Conservation (phyloP, 2,329 filamentous ascomycete species). For the Fusarium sarcochroum region DNA sequence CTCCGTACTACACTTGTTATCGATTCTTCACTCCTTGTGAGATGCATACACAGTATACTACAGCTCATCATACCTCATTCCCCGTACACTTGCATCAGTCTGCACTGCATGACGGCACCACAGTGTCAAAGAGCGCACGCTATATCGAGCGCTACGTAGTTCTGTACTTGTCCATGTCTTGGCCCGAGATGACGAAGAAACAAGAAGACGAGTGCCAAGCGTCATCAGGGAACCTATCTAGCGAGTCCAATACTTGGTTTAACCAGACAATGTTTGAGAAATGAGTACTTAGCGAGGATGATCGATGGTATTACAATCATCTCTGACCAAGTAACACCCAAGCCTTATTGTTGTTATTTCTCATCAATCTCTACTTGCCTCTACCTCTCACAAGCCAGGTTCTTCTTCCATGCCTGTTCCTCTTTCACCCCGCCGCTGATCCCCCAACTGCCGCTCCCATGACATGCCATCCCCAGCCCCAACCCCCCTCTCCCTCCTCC, state of each 20-base stretch:
- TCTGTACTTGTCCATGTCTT: background rate
- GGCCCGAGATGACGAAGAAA: background rate
- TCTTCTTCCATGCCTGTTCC: background rate
- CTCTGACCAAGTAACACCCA: background rate
- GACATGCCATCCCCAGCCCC: conserved; percentile 21
- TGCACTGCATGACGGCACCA: conserved; percentile 15
- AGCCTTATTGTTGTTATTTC: background rate
- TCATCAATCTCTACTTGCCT: background rate
- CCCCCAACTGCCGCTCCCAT: conserved; percentile 22
- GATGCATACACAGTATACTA: background rate
- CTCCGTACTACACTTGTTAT: background rate
- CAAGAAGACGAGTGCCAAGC: background rate
- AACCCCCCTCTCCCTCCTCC: background rate
- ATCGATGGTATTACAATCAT: background rate
- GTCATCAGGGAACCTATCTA: background rate
- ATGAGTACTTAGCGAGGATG: background rate
- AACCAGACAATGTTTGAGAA: background rate
- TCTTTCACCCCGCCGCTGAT: conserved; percentile 20
- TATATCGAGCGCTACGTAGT: background rate
- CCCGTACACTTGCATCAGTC: conserved; percentile 4
- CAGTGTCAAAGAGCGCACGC: conserved; percentile 2
- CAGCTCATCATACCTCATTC: background rate
- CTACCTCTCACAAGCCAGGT: background rate
- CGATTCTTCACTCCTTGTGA: background rate
- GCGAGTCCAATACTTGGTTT: background rate